These are phyloP conservation scores for Zalaria sp. DNA, from an alignment of 2,329 filamentous ascomycete species.

Conservation along the genomic window DNA sequence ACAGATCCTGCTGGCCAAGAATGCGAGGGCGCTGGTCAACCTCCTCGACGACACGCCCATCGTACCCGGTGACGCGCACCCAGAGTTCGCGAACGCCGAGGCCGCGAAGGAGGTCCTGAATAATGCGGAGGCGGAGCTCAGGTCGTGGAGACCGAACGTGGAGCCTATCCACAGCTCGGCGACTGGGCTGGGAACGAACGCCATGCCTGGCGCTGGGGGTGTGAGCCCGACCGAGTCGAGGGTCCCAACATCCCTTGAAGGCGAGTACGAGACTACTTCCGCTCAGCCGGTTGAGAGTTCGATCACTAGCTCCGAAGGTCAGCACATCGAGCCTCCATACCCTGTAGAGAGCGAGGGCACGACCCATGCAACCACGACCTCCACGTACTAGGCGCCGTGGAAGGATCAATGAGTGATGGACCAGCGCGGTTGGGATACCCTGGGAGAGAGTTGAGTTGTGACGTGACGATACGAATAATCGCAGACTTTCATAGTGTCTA, in stretches of 20 bases:
- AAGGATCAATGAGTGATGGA: too few relatives aligned
- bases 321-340: slow-evolving; percentile 1
- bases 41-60: slow-evolving; percentile 83
- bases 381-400: not conserved
- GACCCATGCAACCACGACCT: not conserved
- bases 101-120: slow-evolving; percentile 77
- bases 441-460: too few relatives aligned
- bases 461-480: too few relatives aligned
- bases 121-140: slow-evolving; percentile 80
- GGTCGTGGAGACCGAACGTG: slow-evolving; percentile 50
- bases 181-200: slow-evolving; percentile 32
- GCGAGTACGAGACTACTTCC: too few relatives aligned
- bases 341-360: not conserved
- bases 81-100: slow-evolving; percentile 49
- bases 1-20: slow-evolving; percentile 84
- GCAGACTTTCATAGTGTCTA: too few relatives aligned
- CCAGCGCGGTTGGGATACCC: too few relatives aligned
- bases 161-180: slow-evolving; percentile 40
- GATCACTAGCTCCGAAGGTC: too few relatives aligned
- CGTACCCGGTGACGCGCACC: slow-evolving; percentile 66
- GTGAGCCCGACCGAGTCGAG: not conserved
- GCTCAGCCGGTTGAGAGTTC: too few relatives aligned
- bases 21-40: slow-evolving; percentile 71
- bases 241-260: too few relatives aligned
- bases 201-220: slow-evolving; percentile 20